phyloP scores from a whole-genome alignment of 345 rosid species.

The Eucalyptus coolabah region DNA sequence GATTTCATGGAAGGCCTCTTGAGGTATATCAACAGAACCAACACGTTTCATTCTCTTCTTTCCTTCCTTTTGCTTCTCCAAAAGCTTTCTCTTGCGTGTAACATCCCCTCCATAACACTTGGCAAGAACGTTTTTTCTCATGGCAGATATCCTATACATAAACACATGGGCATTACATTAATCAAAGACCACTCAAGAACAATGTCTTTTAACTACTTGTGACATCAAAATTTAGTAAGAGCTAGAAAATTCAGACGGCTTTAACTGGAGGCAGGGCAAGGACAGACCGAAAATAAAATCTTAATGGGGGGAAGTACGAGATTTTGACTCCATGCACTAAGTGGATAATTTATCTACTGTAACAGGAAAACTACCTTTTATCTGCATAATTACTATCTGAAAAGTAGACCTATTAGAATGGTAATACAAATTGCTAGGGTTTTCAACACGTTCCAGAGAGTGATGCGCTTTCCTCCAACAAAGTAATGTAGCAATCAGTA shows the following conservation, averaged over 20 bases:
- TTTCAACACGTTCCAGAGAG: neutral
- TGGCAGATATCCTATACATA: conserved; percentile 56
- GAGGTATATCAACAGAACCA: conserved; percentile 98
- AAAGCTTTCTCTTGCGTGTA: conserved; percentile 80
- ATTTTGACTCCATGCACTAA: neutral
- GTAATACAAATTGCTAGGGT: neutral
- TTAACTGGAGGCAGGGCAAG: neutral
- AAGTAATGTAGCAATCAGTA: neutral
- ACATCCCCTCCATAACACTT: conserved; percentile 98
- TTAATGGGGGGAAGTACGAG: neutral
- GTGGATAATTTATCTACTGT: neutral
- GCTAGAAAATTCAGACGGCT: neutral
- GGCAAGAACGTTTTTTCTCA: conserved; percentile 96
- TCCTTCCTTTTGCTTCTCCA: conserved; percentile 97
- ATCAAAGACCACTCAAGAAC: neutral
- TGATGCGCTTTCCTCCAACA: neutral
- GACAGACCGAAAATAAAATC: neutral
- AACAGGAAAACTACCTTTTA: neutral
- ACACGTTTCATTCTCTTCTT: conserved; percentile 95
- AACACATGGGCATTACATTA: neutral
- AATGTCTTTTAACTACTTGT: neutral
- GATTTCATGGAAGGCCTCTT: conserved; percentile 88
- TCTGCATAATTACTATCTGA: neutral
- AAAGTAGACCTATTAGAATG: neutral
- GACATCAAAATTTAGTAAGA: neutral